These are phyloP conservation scores for Kwoniella bestiolae DNA, from an alignment of 768 basidiomycete genomes.

Conservation along the genomic window DNA sequence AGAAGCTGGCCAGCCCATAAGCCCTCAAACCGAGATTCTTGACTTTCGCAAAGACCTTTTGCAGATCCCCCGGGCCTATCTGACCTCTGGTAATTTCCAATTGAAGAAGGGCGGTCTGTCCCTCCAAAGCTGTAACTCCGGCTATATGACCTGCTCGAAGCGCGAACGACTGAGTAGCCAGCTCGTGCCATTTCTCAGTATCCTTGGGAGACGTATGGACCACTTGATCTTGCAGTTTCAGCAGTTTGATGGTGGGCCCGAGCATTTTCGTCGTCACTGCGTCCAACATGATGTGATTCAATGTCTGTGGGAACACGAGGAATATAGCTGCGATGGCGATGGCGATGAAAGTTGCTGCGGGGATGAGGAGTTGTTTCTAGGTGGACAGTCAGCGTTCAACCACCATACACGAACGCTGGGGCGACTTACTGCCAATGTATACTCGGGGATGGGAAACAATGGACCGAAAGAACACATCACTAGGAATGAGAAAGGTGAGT, in stretches of 20 bases:
- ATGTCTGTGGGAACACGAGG: slow-evolving; percentile 64
- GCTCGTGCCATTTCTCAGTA: slow-evolving; percentile 35
- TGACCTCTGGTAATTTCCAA: slow-evolving; percentile 54
- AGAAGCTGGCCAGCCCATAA: slow-evolving; percentile 44
- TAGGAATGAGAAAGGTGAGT: slow-evolving; percentile 8
- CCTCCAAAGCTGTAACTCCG: slow-evolving; percentile 40
- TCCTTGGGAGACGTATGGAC: slow-evolving; percentile 41
- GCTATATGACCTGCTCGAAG: slow-evolving; percentile 39
- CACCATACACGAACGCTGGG: too few species aligned
- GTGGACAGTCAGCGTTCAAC: not conserved
- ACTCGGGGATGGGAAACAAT: slow-evolving; percentile 62
- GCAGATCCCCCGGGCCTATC: slow-evolving; percentile 51
- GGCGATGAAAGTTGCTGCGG: slow-evolving; percentile 62
- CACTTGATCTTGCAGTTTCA: slow-evolving; percentile 47
- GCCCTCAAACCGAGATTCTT: slow-evolving; percentile 44
- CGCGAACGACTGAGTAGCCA: slow-evolving; percentile 33
- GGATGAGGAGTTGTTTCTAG: slow-evolving; percentile 59
- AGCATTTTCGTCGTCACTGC: slow-evolving; percentile 50
- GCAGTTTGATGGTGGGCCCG: slow-evolving; percentile 36
- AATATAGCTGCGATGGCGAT: slow-evolving; percentile 62
- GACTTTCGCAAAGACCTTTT: slow-evolving; percentile 40
- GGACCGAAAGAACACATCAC: slow-evolving; percentile 61
- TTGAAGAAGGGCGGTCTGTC: slow-evolving; percentile 45
- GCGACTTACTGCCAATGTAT: slow-evolving; percentile 58
- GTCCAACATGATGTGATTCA: slow-evolving; percentile 58